phyloP scores from a whole-genome alignment of 1,284 basidiomycete species.

The Sanghuangporus baumii region DNA sequence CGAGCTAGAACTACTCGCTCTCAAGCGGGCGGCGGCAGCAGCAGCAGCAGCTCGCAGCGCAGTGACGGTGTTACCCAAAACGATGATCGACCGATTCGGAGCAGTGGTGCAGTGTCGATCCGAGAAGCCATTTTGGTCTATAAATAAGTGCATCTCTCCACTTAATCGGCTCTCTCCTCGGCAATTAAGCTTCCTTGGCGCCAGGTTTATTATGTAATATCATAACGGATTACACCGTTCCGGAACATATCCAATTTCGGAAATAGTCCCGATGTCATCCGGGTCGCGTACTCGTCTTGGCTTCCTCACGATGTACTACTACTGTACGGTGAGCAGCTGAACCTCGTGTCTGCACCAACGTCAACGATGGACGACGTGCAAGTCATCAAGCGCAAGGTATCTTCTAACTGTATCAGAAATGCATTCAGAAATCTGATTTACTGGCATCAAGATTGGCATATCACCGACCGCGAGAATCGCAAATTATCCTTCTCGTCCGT shows the following conservation, averaged over 20 bases:
- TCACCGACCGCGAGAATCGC: slow-evolving; percentile 28
- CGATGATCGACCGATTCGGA: background rate
- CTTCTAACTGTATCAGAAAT: background rate
- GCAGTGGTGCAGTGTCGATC: background rate
- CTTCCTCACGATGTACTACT: background rate
- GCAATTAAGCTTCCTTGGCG: background rate
- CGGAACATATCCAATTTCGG: background rate
- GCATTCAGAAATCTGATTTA: background rate
- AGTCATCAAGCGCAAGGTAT: slow-evolving; percentile 18
- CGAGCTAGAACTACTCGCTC: too few relatives aligned
- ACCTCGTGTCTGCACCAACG: background rate
- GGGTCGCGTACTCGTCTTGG: background rate
- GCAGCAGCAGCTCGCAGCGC: too few relatives aligned
- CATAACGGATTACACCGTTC: background rate
- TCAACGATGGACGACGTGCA: slow-evolving; percentile 12
- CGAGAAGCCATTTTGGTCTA: background rate
- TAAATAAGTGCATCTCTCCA: background rate
- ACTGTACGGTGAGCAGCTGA: background rate
- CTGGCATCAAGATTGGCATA: slow-evolving; percentile 32
- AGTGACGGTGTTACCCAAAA: too few relatives aligned
- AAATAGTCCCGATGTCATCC: background rate
- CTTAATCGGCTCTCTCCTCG: too few relatives aligned
- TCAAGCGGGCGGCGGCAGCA: too few relatives aligned
- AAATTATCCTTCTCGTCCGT: slow-evolving; percentile 25
- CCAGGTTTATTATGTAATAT: background rate